Base-by-base conservation (phyloP, 1,284 basidiomycete genomes). In the Puccinia horiana region DNA sequence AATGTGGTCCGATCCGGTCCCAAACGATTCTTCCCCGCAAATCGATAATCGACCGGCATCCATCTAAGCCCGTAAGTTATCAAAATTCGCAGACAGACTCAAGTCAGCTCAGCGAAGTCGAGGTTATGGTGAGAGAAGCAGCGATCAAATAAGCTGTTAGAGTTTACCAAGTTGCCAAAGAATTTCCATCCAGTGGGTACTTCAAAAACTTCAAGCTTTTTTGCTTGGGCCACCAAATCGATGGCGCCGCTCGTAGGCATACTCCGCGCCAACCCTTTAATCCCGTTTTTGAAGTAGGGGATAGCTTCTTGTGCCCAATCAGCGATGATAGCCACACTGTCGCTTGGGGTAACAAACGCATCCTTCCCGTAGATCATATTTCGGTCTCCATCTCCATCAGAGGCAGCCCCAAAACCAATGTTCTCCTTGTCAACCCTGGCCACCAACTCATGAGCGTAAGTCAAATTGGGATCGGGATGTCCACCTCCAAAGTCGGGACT, bases 281-380 rank as follows among this genome's bases (percentile, higher is more conserved):
- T 90, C 72, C 96, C 96, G 85, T 91, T 92, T 88, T 93, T 92
- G 90, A 99, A 99, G 90, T 98, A 99, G 29, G 96, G 96, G 84
- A 99, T 98, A 80, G 91, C 91, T 85, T 96, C 91, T 78, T 95
- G 93, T 14, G 90, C 90, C 94, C 95, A 98, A 88, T 99, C 93
- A 69, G 96, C 96, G 86, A 99, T 99, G 89, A 99, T 96, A 69
- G 97, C 97, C 76, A 99, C 96, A 47, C 94, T 96, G 88, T 99
- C 96, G 37, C 92, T 94, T 23, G 96, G 96, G 49, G 96, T 99
- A 84, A 99, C 97, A 88, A 99, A 99, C 44, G 96, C 97, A 84
- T 93, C 92, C 88, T 94, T 93, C 86, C 96, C 97, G 88, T 99
- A 98, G 87, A 99, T 99, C 96, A 99, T 99, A 90, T 99, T 99